These are phyloP conservation scores for Athelia sp. DNA, from an alignment of 1,284 basidiomycete genomes.

Conservation along the genomic window DNA sequence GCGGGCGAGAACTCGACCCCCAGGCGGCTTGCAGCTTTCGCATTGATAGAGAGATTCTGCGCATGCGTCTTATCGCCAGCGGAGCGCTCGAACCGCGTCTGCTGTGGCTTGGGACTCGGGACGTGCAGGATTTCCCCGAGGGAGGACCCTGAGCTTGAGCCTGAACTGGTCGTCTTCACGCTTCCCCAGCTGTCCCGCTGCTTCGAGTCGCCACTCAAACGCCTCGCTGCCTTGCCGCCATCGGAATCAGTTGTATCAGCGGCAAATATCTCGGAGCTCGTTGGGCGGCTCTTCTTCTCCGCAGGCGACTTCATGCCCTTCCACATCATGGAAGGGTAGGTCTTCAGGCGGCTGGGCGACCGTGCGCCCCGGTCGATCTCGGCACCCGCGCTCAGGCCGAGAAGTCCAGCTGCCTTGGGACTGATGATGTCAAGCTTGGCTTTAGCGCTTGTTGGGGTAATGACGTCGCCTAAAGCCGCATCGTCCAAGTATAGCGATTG, in stretches of 20 bases:
- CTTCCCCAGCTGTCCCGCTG: conserved; percentile 2
- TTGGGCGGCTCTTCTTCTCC: not conserved
- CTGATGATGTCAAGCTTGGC: conserved; percentile 19
- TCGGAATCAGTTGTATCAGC: conserved; percentile 2
- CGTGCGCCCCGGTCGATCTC: not conserved
- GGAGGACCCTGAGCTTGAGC: too few relatives aligned
- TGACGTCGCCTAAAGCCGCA: too few relatives aligned
- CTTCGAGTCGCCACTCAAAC: conserved; percentile 1
- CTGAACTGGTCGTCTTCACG: too few relatives aligned
- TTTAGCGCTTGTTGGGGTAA: not conserved
- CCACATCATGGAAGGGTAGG: not conserved
- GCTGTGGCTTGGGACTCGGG: not conserved
- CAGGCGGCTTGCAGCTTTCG: conserved; percentile 12
- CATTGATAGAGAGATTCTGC: not conserved
- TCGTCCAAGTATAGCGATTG: not conserved
- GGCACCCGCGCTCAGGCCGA: conserved; percentile 34
- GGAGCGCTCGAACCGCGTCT: too few relatives aligned
- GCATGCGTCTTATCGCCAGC: too few relatives aligned
- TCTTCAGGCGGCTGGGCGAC: not conserved
- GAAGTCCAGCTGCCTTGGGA: conserved; percentile 35
- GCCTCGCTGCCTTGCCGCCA: not conserved
- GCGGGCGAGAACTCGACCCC: conserved; percentile 14
- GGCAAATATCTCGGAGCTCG: not conserved
- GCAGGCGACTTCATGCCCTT: not conserved
- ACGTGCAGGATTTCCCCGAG: too few relatives aligned